These are phyloP conservation scores for Sechiopsis laciniata DNA, from an alignment of 306 rosid genomes.

Conservation along the genomic window DNA sequence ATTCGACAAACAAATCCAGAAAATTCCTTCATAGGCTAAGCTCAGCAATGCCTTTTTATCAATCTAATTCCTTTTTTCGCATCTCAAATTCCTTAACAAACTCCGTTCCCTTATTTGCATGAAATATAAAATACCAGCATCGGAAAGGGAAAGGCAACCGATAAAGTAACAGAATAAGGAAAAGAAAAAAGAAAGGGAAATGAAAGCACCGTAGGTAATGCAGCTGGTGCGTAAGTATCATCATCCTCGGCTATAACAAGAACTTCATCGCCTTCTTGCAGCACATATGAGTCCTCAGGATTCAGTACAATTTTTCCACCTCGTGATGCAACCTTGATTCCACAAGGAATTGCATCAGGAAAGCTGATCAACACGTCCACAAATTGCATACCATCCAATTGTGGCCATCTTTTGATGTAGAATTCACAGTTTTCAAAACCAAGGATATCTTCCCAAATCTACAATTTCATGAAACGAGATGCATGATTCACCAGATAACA, in stretches of 20 bases:
- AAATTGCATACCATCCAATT: slow-evolving; percentile 69
- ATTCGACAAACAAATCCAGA: not conserved
- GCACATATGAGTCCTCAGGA: slow-evolving; percentile 73
- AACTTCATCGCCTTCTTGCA: slow-evolving; percentile 84
- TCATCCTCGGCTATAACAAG: slow-evolving; percentile 91
- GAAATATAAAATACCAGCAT: not conserved
- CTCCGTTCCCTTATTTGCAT: not conserved
- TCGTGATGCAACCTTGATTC: slow-evolving; percentile 67
- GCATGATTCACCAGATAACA: slow-evolving; percentile 17
- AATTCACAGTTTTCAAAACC: slow-evolving; percentile 94
- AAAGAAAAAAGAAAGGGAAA: slow-evolving; percentile 24
- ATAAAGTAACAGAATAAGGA: slow-evolving; percentile 20
- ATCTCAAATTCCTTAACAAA: not conserved
- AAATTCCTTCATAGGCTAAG: not conserved
- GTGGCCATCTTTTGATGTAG: slow-evolving; percentile 88
- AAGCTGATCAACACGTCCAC: slow-evolving; percentile 70
- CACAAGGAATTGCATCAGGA: slow-evolving; percentile 93
- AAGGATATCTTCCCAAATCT: slow-evolving; percentile 96
- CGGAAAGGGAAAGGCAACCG: not conserved
- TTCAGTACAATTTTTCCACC: slow-evolving; percentile 78
- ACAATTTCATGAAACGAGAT: slow-evolving; percentile 28
- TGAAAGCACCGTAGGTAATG: slow-evolving; percentile 73
- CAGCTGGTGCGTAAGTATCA: slow-evolving; percentile 71
- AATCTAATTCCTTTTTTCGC: not conserved
- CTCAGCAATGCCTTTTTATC: not conserved